Conservation (phyloP, 2,329 filamentous ascomycete genomes). For the Ramichloridium luteum region DNA sequence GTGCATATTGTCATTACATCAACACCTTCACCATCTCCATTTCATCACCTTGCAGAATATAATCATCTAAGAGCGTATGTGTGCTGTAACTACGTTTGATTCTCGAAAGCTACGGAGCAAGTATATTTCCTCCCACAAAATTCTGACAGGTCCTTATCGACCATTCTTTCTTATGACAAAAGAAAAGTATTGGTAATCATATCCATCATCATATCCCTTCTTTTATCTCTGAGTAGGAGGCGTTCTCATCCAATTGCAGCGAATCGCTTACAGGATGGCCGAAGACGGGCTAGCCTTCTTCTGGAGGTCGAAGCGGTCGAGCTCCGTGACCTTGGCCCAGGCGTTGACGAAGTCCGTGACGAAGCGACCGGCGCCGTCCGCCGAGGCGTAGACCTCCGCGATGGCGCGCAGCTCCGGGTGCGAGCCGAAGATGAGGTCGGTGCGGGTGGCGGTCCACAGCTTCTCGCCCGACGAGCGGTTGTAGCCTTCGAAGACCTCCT, state of each 20-base stretch:
- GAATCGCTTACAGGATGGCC: background rate
- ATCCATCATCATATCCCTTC: background rate
- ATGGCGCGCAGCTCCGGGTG: slow-evolving; percentile 61
- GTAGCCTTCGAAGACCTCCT: slow-evolving; percentile 49
- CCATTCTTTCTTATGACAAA: background rate
- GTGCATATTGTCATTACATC: no score
- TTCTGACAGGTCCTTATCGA: no score
- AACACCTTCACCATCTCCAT: no score
- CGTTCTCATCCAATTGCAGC: no score
- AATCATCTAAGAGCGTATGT: no score
- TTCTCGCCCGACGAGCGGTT: slow-evolving; percentile 53
- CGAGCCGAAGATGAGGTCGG: slow-evolving; percentile 60
- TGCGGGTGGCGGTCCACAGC: slow-evolving; percentile 59
- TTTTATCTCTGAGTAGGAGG: no score
- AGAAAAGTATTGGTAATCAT: background rate
- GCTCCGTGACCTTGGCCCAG: slow-evolving; percentile 64
- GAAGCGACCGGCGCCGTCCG: slow-evolving; percentile 51
- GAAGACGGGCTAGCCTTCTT: background rate
- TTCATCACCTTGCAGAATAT: no score
- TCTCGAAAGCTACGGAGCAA: no score
- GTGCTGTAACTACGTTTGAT: no score
- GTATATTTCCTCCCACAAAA: no score
- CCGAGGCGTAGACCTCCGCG: slow-evolving; percentile 54
- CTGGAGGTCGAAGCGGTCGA: slow-evolving; percentile 54
- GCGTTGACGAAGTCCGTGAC: slow-evolving; percentile 58